Evolutionary conservation across 2,329 filamentous ascomycete genomes (phyloP).

Genomic region (Calonectria montana): DNA sequence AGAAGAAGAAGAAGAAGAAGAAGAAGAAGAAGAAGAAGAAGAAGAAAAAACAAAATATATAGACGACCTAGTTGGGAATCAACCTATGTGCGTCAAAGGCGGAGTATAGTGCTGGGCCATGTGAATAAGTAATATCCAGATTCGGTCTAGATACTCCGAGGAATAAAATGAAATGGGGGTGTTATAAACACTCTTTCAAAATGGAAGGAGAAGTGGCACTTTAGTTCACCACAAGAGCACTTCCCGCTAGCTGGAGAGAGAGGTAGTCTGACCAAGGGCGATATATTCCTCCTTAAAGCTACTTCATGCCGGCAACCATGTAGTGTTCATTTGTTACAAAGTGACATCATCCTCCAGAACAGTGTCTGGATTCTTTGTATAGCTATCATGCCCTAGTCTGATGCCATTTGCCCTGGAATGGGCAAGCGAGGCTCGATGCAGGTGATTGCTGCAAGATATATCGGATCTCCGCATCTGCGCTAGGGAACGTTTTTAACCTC

Average conservation of each 20-base stretch:
- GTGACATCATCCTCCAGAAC: not conserved
- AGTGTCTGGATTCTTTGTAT: not conserved
- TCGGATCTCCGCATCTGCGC: not conserved
- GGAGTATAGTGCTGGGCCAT: slow-evolving; percentile 15
- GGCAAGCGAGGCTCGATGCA: not conserved
- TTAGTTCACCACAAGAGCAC: not conserved
- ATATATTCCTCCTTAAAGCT: not conserved
- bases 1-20: not conserved
- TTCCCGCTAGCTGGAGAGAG: not conserved
- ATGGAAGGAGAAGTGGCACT: not conserved
- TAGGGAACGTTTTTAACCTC: not conserved
- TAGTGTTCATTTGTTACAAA: not conserved
- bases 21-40: not conserved
- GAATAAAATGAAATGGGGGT: slow-evolving; percentile 23
- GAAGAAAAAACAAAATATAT: slow-evolving; percentile 22
- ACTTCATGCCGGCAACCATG: not conserved
- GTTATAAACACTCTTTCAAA: slow-evolving; percentile 11
- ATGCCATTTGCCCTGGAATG: not conserved
- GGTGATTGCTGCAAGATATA: not conserved
- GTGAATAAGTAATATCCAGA: slow-evolving; percentile 24
- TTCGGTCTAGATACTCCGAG: slow-evolving; percentile 20
- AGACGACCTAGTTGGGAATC: slow-evolving; percentile 20
- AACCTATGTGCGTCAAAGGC: slow-evolving; percentile 9
- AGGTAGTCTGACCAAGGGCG: not conserved
- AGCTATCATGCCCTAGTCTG: not conserved